Evolutionary conservation across 1,139 yeast genomes (phyloP), one percentile per base, ranked within the genome.

Genomic region (Geotrichum histeridarum): DNA sequence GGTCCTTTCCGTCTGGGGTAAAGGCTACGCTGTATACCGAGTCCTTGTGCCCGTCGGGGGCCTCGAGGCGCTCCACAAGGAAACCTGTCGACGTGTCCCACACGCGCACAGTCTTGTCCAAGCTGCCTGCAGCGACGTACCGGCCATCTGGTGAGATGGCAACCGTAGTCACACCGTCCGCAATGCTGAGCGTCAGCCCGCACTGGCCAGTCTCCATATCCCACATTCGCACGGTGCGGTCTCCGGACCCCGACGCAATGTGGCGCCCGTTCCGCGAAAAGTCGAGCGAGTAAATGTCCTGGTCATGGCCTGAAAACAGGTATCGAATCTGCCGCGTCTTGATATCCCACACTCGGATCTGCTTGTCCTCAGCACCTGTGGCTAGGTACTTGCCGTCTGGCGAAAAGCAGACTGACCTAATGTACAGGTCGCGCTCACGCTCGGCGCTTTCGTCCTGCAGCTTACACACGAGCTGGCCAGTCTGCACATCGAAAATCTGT

Each of bases 291-390:
- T 93, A 93, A 64, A 93, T 91, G 73, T 93, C 99, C 74, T 93
- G 99, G 71, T 91, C 98, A 70, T 93, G 99, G 53, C 99, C 99
- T 61, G 86, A 81, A 71, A 93, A 81, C 59, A 89, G 83, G 75
- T 89, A 88, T 59, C 88, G 84, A 66, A 93, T 88, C 67, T 93
- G 83, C 72, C 91, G 83, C 42, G 94, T 82, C 53, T 86, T 80
- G 69, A 93, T 82, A 70, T 93, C 97, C 99, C 99, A 93, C 67
- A 93, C 91, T 71, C 99, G 82, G 65, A 93, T 93, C 68, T 89
- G 83, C 72, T 89, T 90, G 73, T 93, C 99, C 74, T 93, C 99
- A 43, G 98, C 98, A 67, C 99, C 99, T 15, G 98, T 93, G 36
- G 98, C 98, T 66, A 93, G 79, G 65, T 81, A 86, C 72, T 89